Base-by-base conservation (phyloP, 73 alveolate genomes). In the Paramecium sonneborni region DNA sequence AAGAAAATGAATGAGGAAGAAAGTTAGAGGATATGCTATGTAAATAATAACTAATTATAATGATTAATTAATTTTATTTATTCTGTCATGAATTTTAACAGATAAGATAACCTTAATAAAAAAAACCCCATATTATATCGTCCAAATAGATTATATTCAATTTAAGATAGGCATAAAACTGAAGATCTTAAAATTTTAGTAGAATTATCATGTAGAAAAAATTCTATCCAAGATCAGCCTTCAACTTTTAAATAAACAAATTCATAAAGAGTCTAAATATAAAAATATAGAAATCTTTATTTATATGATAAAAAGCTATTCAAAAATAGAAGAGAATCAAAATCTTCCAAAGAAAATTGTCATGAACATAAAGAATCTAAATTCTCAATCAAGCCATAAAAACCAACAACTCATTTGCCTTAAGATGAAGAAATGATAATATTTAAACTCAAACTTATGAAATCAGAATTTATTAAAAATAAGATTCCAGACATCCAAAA, bases 281-380 rank as follows among this genome's bases (percentile, higher is more conserved):
- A 37, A 39, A 74, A 74, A 74, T 74, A 74, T 39, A 34, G 44
- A 39, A 74, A 74, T 39, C 58, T 74, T 21, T 74, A 74, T 37
- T 37, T 74, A 21, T 74, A 74, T 74, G 87, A 74, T n/a, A 74
- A 74, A 74, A 39, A 18, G 18, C 87, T 74, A 9, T 39, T 74
- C 32, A 74, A 39, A 37, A 74, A 74, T 34, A 74, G 58, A 34
- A 74, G 56, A 8, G 38, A 37, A 37, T n/a, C 37, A 9, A n/a
- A 37, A 39, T 32, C 37, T 7, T 37, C 18, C 3, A 74, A 37
- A 39, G 58, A 74, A 20, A 74, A 74, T 5, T 39, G 34, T 9
- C 23, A 34, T 34, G 57, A 37, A 12, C 4, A 28, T n/a, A 28
- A 37, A 37, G 34, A 32, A 28, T 39, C 87, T 6, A 37, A 37